phyloP scores from a whole-genome alignment of 192 early-diverging fungal genomes.

The Entomortierella chlamydospora region DNA sequence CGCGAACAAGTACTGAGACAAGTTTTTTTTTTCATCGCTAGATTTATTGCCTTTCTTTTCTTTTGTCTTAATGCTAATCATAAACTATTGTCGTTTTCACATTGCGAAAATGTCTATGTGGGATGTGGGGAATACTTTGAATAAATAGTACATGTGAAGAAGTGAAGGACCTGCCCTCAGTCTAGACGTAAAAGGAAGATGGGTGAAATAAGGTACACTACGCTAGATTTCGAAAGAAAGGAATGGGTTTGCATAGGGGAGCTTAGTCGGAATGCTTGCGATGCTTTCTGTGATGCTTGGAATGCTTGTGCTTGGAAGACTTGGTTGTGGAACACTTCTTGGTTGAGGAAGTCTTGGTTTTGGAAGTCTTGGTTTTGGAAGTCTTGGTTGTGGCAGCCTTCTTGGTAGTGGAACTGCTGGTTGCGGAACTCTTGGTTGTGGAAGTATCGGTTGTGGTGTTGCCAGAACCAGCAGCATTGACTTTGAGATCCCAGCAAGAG shows the following conservation, averaged over 20 bases:
- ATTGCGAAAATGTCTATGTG: neutral
- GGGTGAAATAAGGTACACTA: neutral
- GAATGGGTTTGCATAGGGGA: neutral
- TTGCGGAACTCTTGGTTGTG: neutral
- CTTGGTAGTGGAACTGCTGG: neutral
- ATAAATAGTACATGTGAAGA: neutral
- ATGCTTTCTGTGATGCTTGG: too few relatives aligned
- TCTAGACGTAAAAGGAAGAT: neutral
- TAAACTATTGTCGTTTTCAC: neutral
- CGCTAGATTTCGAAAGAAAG: too few relatives aligned
- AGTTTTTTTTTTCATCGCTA: too few relatives aligned
- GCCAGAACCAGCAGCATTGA: too few relatives aligned
- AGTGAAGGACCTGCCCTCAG: neutral
- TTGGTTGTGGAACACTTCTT: too few relatives aligned
- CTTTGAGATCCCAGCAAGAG: slow-evolving; percentile 47
- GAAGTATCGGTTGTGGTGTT: too few relatives aligned
- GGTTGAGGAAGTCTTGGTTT: too few relatives aligned
- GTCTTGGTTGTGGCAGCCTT: too few relatives aligned
- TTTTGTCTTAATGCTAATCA: neutral
- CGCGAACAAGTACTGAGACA: neutral
- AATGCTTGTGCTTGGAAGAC: too few relatives aligned
- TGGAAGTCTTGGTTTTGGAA: too few relatives aligned
- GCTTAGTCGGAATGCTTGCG: neutral
- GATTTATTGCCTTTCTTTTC: neutral
- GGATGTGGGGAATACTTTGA: neutral